phyloP scores from a whole-genome alignment of 305 asterid genomes.

The Fraxinus albicans region DNA sequence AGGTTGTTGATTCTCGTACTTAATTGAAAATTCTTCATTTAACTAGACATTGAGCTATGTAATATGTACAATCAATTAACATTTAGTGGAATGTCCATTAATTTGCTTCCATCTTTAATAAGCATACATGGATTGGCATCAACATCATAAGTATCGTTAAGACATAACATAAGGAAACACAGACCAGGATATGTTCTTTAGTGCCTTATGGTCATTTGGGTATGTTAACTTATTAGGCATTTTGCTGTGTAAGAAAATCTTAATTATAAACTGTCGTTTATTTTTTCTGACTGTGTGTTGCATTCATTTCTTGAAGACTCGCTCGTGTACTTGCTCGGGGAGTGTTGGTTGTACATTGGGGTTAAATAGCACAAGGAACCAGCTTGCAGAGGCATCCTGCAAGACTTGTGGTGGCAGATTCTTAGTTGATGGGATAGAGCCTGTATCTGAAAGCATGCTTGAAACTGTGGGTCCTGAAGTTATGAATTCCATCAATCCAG shows the following conservation, averaged over 20 bases:
- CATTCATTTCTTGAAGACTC: constrained; percentile 33
- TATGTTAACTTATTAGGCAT: not conserved
- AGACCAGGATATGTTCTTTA: not conserved
- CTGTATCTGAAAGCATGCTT: constrained; percentile 47
- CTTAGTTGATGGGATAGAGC: constrained; percentile 54
- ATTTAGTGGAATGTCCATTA: not conserved
- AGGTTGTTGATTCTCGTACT: not conserved
- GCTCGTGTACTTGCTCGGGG: constrained; percentile 37
- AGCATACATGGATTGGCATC: not conserved
- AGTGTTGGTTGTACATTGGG: constrained; percentile 26
- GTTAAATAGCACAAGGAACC: constrained; percentile 24
- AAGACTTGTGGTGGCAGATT: constrained; percentile 38
- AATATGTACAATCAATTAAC: not conserved
- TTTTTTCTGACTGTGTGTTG: constrained; percentile 18
- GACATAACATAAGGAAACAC: not conserved
- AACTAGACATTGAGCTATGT: not conserved
- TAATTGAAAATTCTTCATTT: not conserved
- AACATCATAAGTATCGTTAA: not conserved
- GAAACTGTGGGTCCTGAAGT: constrained; percentile 54
- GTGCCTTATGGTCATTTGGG: not conserved
- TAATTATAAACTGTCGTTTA: not conserved
- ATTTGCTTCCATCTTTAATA: not conserved
- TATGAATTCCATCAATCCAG: constrained; percentile 46
- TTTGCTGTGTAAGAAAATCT: not conserved
- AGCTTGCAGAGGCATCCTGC: constrained; percentile 25